Percentiles rank a stretch among this genome's conserved stretches.
Conservation (phyloP, 2,329 filamentous ascomycete genomes). For the Pseudogymnoascus sp. region DNA sequence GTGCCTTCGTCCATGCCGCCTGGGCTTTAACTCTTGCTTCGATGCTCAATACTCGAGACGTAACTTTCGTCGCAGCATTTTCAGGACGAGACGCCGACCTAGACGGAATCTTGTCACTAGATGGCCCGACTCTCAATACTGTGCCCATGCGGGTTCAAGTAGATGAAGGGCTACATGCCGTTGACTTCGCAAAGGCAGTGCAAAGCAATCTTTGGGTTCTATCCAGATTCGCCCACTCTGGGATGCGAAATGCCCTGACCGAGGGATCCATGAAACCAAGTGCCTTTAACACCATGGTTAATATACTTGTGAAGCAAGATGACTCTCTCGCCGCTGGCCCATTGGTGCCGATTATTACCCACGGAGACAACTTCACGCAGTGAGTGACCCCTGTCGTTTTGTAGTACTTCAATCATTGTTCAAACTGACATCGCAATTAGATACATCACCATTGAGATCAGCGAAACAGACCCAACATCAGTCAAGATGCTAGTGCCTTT, state of each 20-base stretch:
- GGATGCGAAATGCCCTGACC: constrained; percentile 1
- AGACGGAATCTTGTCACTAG: constrained; percentile 1
- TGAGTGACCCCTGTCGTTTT: neutral
- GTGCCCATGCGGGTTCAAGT: constrained; percentile 1
- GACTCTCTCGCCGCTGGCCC: neutral
- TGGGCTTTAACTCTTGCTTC: constrained; percentile 26
- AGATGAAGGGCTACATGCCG: neutral
- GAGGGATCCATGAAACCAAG: neutral
- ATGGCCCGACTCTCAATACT: constrained; percentile 8
- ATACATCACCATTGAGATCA: constrained; percentile 7
- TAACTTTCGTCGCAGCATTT: constrained; percentile 6
- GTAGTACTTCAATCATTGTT: neutral
- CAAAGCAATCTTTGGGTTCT: neutral
- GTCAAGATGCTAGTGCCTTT: neutral
- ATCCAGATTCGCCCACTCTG: neutral
- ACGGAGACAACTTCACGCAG: neutral
- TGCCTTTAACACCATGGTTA: constrained; percentile 9
- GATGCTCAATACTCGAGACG: constrained; percentile 2
- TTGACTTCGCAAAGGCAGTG: neutral
- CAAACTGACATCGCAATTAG: neutral
- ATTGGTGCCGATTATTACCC: neutral
- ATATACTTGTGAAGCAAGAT: constrained; percentile 7
- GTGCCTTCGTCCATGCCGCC: constrained; percentile 17
- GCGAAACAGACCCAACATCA: constrained; percentile 4
- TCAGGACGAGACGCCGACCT: neutral